A percentile compares a stretch with the other conserved stretches of the same genome.
phyloP scores from a whole-genome alignment of 2,329 filamentous ascomycete genomes.

The Cercospora sesami region DNA sequence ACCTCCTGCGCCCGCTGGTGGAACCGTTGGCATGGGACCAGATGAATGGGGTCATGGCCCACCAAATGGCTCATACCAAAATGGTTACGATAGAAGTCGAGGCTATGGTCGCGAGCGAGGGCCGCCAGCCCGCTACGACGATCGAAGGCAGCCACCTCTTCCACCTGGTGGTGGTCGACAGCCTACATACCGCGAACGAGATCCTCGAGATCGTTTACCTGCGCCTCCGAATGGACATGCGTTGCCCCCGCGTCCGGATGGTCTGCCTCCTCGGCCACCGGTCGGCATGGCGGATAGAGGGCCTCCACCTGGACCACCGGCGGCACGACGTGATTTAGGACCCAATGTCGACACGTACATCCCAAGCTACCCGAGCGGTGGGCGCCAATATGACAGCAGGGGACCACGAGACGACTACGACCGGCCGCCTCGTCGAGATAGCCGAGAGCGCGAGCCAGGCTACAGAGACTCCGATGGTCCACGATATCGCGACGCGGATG shows the following conservation, averaged over 20 bases:
- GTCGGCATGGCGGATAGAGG: constrained; percentile 38
- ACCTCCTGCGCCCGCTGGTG: constrained; percentile 88
- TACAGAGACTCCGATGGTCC: constrained; percentile 21
- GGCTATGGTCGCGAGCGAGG: constrained; percentile 39
- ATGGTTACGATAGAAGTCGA: constrained; percentile 33
- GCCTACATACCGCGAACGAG: constrained; percentile 33
- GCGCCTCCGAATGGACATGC: constrained; percentile 36
- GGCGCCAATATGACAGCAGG: constrained; percentile 22
- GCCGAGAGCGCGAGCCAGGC: constrained; percentile 23
- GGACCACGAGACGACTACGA: constrained; percentile 27
- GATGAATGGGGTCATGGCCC: constrained; percentile 59
- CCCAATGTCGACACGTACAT: constrained; percentile 47
- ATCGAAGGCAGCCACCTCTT: constrained; percentile 29
- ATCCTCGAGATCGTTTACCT: constrained; percentile 12
- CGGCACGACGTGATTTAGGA: constrained; percentile 20
- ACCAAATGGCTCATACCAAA: constrained; percentile 32
- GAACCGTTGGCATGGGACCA: constrained; percentile 74
- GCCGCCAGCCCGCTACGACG: constrained; percentile 36
- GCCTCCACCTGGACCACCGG: constrained; percentile 16
- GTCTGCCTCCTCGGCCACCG: constrained; percentile 30
- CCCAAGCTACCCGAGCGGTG: constrained; percentile 42
- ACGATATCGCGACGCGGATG: constrained; percentile 31
- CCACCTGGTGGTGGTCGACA: constrained; percentile 25
- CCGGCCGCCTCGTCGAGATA: constrained; percentile 26
- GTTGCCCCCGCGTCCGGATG: constrained; percentile 28